These are phyloP conservation scores for Inonotus hispidus DNA, from an alignment of 1,284 basidiomycete species.

Conservation along the genomic window DNA sequence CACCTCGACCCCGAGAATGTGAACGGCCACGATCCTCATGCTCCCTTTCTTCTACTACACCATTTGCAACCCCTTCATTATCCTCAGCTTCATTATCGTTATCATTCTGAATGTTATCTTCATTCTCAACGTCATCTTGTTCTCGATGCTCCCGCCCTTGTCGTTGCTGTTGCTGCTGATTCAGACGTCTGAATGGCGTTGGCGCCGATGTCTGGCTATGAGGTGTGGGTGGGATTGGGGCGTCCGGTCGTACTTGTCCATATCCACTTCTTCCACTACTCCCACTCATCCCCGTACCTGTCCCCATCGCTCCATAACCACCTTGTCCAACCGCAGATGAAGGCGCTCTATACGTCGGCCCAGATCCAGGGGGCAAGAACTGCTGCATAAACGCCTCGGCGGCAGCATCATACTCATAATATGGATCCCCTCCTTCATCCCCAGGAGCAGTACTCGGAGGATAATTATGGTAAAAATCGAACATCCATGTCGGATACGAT, in stretches of 20 bases:
- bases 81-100: not conserved
- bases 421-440: not conserved
- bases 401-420: conserved; percentile 7
- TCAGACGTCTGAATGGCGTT: conserved; percentile 47
- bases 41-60: too few species aligned
- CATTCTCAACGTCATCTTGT: not conserved
- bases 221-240: conserved; percentile 71
- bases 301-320: not conserved
- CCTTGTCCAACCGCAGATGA: conserved; percentile 12
- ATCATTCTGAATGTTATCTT: not conserved
- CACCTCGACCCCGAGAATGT: not conserved
- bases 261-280: conserved; percentile 24
- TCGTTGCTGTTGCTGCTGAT: not conserved
- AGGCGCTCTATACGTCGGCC: not conserved
- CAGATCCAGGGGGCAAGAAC: conserved; percentile 2
- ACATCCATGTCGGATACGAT: conserved; percentile 18
- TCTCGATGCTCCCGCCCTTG: not conserved
- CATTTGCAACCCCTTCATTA: not conserved
- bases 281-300: not conserved
- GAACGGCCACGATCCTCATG: not conserved
- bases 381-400: conserved; percentile 14
- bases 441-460: not conserved
- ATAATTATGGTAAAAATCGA: conserved; percentile 19
- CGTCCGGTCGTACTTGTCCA: conserved; percentile 46
- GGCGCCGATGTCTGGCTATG: conserved; percentile 67